Evolutionary conservation across 129 eudicot genomes (phyloP).

Genomic region (Lactuca sativa): DNA sequence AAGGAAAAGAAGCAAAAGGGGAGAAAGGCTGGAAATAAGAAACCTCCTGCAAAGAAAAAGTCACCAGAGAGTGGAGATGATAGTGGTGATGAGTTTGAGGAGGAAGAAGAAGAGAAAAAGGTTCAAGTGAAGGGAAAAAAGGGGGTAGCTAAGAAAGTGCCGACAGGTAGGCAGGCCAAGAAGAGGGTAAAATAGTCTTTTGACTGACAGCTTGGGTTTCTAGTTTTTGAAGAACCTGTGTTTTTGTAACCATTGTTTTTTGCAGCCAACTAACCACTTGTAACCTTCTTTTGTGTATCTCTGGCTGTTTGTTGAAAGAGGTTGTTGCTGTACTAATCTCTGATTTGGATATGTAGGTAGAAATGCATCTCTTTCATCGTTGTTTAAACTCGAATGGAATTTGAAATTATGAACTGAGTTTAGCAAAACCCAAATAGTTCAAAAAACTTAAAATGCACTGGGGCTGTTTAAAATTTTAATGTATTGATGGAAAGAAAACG

Average conservation of each 20-base stretch:
- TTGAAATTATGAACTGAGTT: neutral
- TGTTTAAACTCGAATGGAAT: neutral
- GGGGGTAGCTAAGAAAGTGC: conserved; percentile 35
- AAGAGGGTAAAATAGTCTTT: conserved; percentile 48
- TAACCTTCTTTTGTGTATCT: conserved; percentile 27
- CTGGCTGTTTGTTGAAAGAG: conserved; percentile 4
- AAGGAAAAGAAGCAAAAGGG: conserved; percentile 24
- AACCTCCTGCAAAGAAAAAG: conserved; percentile 45
- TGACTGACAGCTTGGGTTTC: neutral
- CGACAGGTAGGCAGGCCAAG: conserved; percentile 38
- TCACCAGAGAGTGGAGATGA: conserved; percentile 43
- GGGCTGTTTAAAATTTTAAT: too few relatives aligned
- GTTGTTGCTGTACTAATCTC: neutral
- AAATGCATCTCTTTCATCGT: neutral
- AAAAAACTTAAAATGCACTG: too few relatives aligned
- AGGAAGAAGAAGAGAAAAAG: conserved; percentile 29
- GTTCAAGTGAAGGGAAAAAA: conserved; percentile 38
- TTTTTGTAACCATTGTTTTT: conserved; percentile 25
- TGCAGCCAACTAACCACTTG: conserved; percentile 2
- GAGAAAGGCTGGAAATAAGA: conserved; percentile 36
- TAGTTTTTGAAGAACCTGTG: conserved; percentile 9
- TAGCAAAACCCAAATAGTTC: too few relatives aligned
- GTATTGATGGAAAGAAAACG: too few relatives aligned
- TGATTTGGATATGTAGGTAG: neutral
- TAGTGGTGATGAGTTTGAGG: conserved; percentile 16